Evolutionary conservation across 768 basidiomycete species (phyloP), one percentile per base, ranked within the genome.

Genomic region (Lactarius trivialis): DNA sequence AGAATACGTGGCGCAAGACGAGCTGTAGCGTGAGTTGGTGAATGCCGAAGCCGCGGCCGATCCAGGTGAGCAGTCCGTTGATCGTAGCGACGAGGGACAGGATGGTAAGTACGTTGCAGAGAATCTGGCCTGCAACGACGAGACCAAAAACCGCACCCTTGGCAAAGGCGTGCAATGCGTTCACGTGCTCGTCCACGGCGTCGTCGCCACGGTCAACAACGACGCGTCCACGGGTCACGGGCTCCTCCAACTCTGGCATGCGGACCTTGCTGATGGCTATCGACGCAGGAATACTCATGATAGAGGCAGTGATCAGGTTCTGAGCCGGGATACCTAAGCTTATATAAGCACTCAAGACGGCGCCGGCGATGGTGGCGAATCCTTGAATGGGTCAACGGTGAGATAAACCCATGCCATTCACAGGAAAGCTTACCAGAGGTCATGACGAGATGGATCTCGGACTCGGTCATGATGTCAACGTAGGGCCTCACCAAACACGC

Each of bases 281-380:
- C 15, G 92, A 93, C 0, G 93, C 94, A 21, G 94, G 94, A 64
- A 97, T 96, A 72, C 87, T 89, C 93, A 96, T 96, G 62, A 95
- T 88, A 8, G 91, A 92, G 6, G 93, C 88, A 2, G 93, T 94
- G 68, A 93, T 78, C 26, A 93, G 78, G 70, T 89, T 93, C 72
- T 87, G 81, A 5, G 89, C 72, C 9, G 89, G 89, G 34, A 92
- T 88, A 41, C 88, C 91, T 66, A 88, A 77, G 65, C 71, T 76
- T 71, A 94, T 88, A 72, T 95, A 96, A 32, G 91, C 93, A 58
- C 82, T 79, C 52, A 97, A 80, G 14, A 97, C 93, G 36, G 90
- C 91, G 48, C 94, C 93, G 58, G 94, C 88, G 68, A 96, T 96
- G 56, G 92, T 94, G 7, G 92, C 90, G 77, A 96, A 96, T 50